These are phyloP conservation scores for Sesbania bispinosa DNA, from an alignment of 306 rosid species.

Conservation along the genomic window DNA sequence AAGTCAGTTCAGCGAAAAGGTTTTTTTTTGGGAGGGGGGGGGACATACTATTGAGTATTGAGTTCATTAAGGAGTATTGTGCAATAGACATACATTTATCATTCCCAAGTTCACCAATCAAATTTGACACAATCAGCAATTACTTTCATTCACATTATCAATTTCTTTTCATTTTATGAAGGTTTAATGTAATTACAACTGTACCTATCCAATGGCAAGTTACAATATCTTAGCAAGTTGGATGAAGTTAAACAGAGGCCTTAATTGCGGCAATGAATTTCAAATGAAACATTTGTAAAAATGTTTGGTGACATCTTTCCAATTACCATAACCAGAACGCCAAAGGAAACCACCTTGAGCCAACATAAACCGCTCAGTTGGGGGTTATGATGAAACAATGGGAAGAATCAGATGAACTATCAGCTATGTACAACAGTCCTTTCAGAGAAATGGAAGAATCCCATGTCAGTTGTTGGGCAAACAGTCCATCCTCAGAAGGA, in stretches of 20 bases:
- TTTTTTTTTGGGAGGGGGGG: background rate
- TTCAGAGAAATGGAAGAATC: constrained; percentile 28
- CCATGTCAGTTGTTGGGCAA: constrained; percentile 31
- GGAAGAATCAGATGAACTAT: constrained; percentile 32
- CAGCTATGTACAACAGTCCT: constrained; percentile 37
- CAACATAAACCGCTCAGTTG: constrained; percentile 31
- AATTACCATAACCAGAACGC: constrained; percentile 30
- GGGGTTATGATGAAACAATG: constrained; percentile 35
- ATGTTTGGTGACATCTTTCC: constrained; percentile 26
- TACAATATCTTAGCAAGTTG: constrained; percentile 29
- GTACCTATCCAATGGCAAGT: constrained; percentile 26
- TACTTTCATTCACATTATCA: constrained; percentile 11
- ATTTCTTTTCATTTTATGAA: constrained; percentile 26
- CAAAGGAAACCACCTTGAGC: no score
- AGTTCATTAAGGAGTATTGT: background rate
- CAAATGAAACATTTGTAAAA: constrained; percentile 21
- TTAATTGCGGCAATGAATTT: constrained; percentile 33
- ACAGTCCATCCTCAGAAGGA: constrained; percentile 30
- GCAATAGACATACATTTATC: background rate
- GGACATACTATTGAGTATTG: no score
- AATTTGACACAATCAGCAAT: constrained; percentile 7
- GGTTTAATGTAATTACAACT: constrained; percentile 29
- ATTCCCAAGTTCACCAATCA: background rate
- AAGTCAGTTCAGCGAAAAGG: background rate
- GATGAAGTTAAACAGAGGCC: constrained; percentile 19